Conservation (phyloP, 495 filamentous ascomycete genomes). For the Aspergillus affinis region DNA sequence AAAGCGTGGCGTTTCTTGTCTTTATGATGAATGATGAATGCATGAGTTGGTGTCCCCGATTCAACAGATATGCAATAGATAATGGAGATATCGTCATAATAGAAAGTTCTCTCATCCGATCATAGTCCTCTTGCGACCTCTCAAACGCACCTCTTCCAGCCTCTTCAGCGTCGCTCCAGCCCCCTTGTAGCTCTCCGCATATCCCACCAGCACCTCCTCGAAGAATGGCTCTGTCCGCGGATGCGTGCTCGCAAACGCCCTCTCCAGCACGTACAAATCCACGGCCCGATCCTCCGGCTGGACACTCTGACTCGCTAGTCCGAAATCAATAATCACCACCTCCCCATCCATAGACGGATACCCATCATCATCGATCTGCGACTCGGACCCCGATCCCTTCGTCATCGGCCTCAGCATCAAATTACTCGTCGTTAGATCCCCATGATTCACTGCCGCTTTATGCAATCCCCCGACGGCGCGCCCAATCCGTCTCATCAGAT, state of each 20-base stretch:
- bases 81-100: constrained; percentile 6
- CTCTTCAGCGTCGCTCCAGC: constrained; percentile 65
- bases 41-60: constrained; percentile 1
- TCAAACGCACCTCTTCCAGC: constrained; percentile 90
- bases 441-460: constrained; percentile 80
- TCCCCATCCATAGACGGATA: constrained; percentile 58
- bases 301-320: constrained; percentile 77
- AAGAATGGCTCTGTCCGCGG: constrained; percentile 81
- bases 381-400: constrained; percentile 12
- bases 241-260: constrained; percentile 95
- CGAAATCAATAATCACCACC: constrained; percentile 92
- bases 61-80: constrained; percentile 5
- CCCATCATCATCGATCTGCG: constrained; percentile 29
- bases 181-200: constrained; percentile 59
- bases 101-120: constrained; percentile 57
- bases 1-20: constrained; percentile 40
- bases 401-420: constrained; percentile 67
- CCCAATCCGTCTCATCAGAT: constrained; percentile 72
- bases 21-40: constrained; percentile 17
- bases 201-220: constrained; percentile 58
- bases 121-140: constrained; percentile 98
- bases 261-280: constrained; percentile 93
- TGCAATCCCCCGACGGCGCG: constrained; percentile 76
- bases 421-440: constrained; percentile 97
- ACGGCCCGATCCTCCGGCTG: constrained; percentile 93